Evolutionary conservation across 2,329 filamentous ascomycete genomes (phyloP), one percentile per base, ranked within the genome.

Genomic region (Delphinella strobiligena): DNA sequence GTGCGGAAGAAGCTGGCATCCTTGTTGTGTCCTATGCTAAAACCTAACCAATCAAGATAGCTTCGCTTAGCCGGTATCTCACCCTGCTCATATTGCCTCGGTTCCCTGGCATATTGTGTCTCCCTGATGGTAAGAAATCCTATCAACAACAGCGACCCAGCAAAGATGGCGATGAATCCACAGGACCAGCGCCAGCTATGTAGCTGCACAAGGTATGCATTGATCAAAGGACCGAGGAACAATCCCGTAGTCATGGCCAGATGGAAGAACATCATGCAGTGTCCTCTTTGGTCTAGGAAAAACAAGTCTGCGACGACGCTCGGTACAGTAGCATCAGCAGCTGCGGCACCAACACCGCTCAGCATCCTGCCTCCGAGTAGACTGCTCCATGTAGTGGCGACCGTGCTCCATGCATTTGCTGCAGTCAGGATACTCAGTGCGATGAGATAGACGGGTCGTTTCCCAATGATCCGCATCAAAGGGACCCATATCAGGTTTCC

Each of bases 181-280:
- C 47, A 52, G 5, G 43, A 46, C 45, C 49, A 50, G 15, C 52
- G 46, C 54, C 54, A 58, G 2, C 42, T 40, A 14, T 47, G 46
- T 12, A 45, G 37, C 38, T 55, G 47, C 2, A 52, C 46, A 14
- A 55, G 45, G 31, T 44, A 53, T 1, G 48, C 52, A 42, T 55
- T 55, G 31, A 58, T 61, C 17, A 61, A 36, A 1, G 60, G 57
- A 0, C 60, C 61, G 5, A 63, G 35, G 34, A 61, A 63, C 8
- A 61, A 47, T 1, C 61, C 61, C 15, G 49, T 48, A 1, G 56
- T 52, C 34, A 63, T 42, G 5, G 59, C 55, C 7, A 61, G 40
- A 33, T 60, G 53, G 36, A 64, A 62, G 29, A 57, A 51, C 59
- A 62, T 62, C 49, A 62, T 50, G 29, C 53, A 56, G 29, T 55